Percentiles rank a stretch among this genome's conserved stretches.
phyloP scores from a whole-genome alignment of 352 stramenopile species.

The Phytopythium boreale region DNA sequence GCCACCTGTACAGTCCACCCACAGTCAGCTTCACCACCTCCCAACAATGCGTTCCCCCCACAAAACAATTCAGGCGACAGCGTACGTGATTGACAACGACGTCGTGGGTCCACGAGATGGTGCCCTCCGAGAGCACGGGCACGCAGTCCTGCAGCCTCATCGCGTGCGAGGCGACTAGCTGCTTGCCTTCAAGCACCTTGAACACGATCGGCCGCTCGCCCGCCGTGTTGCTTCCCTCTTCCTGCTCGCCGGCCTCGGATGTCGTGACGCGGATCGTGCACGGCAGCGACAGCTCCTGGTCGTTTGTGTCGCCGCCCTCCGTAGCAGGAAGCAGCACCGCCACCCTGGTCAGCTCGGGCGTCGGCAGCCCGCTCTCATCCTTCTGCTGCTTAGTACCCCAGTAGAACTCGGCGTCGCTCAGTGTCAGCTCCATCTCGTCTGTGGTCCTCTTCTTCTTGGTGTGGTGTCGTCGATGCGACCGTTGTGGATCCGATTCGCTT shows the following conservation, averaged over 20 bases:
- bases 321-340: slow-evolving; percentile 13
- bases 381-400: slow-evolving; percentile 23
- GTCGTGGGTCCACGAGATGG: slow-evolving; percentile 35
- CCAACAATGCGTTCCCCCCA: neutral
- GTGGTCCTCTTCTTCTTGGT: neutral
- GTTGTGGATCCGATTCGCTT: neutral
- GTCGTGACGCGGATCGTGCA: slow-evolving; percentile 30
- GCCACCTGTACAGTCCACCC: neutral
- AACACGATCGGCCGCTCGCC: slow-evolving; percentile 39
- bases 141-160: slow-evolving; percentile 46
- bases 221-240: slow-evolving; percentile 31
- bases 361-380: slow-evolving; percentile 1
- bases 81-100: slow-evolving; percentile 29
- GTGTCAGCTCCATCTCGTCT: slow-evolving; percentile 44
- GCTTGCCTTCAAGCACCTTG: slow-evolving; percentile 22
- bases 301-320: slow-evolving; percentile 1
- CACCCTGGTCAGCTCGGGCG: slow-evolving; percentile 9
- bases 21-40: neutral
- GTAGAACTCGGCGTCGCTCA: slow-evolving; percentile 22
- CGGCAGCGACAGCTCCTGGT: slow-evolving; percentile 27
- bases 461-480: neutral
- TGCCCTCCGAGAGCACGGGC: slow-evolving; percentile 41
- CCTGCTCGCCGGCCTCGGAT: slow-evolving; percentile 8
- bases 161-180: slow-evolving; percentile 28
- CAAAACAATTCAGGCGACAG: neutral